These are phyloP conservation scores for Trichoderma koningiopsis DNA, from an alignment of 2,329 filamentous ascomycete genomes.

Conservation along the genomic window DNA sequence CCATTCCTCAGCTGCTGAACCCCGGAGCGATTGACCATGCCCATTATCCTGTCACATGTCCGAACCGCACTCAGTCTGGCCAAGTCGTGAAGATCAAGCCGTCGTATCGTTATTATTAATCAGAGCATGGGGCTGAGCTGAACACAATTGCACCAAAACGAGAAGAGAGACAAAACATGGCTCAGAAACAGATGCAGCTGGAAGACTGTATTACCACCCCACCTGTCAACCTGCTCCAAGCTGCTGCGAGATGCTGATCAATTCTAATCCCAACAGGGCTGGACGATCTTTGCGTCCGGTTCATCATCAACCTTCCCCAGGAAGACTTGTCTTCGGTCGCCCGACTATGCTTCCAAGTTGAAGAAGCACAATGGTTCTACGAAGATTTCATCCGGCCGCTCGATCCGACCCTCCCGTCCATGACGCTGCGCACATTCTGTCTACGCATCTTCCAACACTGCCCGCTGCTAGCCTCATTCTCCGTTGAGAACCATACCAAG, in stretches of 20 bases:
- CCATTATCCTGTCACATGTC: slow-evolving; percentile 37
- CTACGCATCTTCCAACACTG: slow-evolving; percentile 92
- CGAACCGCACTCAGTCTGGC: slow-evolving; percentile 36
- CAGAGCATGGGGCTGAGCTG: slow-evolving; percentile 37
- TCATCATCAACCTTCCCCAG: slow-evolving; percentile 93
- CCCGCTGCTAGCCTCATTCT: slow-evolving; percentile 80
- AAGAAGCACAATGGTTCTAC: slow-evolving; percentile 99
- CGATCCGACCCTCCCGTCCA: slow-evolving; percentile 80
- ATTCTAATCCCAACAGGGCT: slow-evolving; percentile 62
- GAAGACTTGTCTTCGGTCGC: slow-evolving; percentile 88
- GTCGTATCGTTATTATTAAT: slow-evolving; percentile 18
- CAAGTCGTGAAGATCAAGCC: slow-evolving; percentile 36
- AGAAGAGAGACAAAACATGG: slow-evolving; percentile 47
- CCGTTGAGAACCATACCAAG: slow-evolving; percentile 72
- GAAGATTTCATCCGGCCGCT: slow-evolving; percentile 96
- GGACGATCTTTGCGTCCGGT: slow-evolving; percentile 96
- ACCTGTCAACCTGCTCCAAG: neutral
- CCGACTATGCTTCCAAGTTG: slow-evolving; percentile 96
- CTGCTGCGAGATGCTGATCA: slow-evolving; percentile 31
- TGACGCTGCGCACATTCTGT: slow-evolving; percentile 83
- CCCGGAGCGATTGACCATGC: slow-evolving; percentile 35
- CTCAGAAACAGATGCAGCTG: slow-evolving; percentile 77
- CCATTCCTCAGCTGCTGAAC: slow-evolving; percentile 14
- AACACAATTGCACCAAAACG: neutral
- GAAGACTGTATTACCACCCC: slow-evolving; percentile 69